Base-by-base conservation (phyloP, 345 rosid species). In the Bruguiera sexangula region DNA sequence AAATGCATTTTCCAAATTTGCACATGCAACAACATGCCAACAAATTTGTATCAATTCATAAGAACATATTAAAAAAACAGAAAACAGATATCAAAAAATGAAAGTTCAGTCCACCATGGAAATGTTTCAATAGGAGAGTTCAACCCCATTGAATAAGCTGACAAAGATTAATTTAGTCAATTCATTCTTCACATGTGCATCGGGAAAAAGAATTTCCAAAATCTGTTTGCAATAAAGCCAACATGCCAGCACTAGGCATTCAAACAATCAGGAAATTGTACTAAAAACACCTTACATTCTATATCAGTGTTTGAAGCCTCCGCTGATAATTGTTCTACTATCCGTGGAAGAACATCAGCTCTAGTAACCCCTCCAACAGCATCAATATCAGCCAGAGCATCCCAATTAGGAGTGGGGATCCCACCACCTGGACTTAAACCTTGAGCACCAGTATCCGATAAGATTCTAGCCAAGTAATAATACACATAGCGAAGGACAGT, bases 331-430 rank as follows among this genome's bases (percentile, higher is more conserved):
- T 86, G 98, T 56, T 81, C 77, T 63, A 96, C 89, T 31, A 96
- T 91, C 58, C 97, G 82, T 8, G 98, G 99, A 21, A 87, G 94
- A 75, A 96, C 99, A 76, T 96, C 99, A 67, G 99, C 99, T 78
- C 99, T 85, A 2, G 99, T 96, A 60, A 96, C 98, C 73, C 99
- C 98, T 66, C 99, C 99, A 82, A 79, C 86, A 62, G 96, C 91
- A 86, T 92, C 99, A 67, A 96, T 90, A 77, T 92, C 98, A 75
- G 99, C 99, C 43, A 92, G 80, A 57, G 99, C 99, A 85, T 96
- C 99, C 99, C 99, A 96, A 72, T 96, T 96, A 53, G 99, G 99
- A 65, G 99, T 96, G 30, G 99, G 99, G 57, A 96, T 92, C 56
- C 99, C 99, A 75, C 99, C 99, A 57, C 98, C 99, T 36, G 96